Evolutionary conservation across 1,284 basidiomycete genomes (phyloP), one percentile per base, ranked within the genome.

Genomic region (Ganoderma leucocontextum): DNA sequence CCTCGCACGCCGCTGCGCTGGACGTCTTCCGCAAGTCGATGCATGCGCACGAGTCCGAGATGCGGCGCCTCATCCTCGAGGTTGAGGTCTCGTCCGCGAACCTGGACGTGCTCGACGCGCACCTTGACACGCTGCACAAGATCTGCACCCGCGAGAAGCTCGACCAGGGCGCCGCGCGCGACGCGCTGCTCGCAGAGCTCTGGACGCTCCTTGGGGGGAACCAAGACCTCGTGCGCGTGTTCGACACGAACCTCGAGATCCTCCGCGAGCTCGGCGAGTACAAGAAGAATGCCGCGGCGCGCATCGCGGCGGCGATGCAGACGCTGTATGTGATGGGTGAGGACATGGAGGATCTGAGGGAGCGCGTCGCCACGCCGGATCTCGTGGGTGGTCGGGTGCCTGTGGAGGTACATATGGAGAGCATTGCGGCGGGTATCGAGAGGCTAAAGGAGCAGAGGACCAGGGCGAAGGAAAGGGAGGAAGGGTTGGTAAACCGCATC

Each of bases 191-290:
- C 41, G 84, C 86, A 0, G 79, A 87, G 47, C 82, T 94, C 7
- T 94, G 91, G 91, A 90, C 90, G 7, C 81, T 71, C 53, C 78
- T 93, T 1, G 92, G 91, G 0, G 87, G 88, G 1, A 91, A 93
- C 75, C 79, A 76, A 60, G 80, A 77, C 22, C 75, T 78, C 60
- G 72, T 90, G 67, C 81, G 80, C 19, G 80, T 83, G 29, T 84
- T 86, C 67, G 80, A 87, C n/a, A 73, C 80, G 35, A 84, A 91
- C 73, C 79, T 89, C 12, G 75, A 63, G 6, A 78, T 93, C 60
- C 81, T 94, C 68, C 82, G 82, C 67, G 84, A 85, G 58, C 76
- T 93, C 15, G 83, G 83, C 8, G 78, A 75, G 36, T 92, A 91
- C 73, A 81, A 90, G 71, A 83, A 83, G 70, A 82, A 84, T 68